A percentile compares a stretch with the other conserved stretches of the same genome.
Conservation (phyloP, 768 basidiomycete genomes). For the Myochromella boudieri region DNA sequence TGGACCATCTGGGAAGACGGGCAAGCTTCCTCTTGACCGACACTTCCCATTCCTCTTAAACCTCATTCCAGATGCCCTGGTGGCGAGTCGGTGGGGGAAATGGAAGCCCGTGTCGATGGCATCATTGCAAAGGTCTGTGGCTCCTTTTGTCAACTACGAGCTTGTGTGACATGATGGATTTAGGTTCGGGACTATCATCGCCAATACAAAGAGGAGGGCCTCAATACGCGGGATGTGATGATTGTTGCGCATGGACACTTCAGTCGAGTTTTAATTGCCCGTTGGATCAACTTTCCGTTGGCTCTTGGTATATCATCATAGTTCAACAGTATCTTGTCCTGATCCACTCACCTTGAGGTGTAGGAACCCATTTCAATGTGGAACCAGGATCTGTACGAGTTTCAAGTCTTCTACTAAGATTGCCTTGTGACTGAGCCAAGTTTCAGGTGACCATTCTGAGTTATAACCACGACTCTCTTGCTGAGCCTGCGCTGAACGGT, state of each 20-base stretch:
- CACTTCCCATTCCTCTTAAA: slow-evolving; percentile 6
- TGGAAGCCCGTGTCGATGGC: slow-evolving; percentile 75
- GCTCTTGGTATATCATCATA: slow-evolving; percentile 38
- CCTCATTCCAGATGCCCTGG: slow-evolving; percentile 66
- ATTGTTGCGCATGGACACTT: slow-evolving; percentile 92
- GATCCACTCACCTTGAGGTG: too few species aligned
- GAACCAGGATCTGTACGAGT: slow-evolving; percentile 74
- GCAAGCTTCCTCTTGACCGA: slow-evolving; percentile 32
- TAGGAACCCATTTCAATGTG: slow-evolving; percentile 80
- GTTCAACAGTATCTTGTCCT: too few species aligned
- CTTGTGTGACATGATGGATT: background rate
- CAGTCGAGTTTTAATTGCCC: slow-evolving; percentile 72
- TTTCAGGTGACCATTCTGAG: slow-evolving; percentile 72
- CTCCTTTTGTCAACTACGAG: background rate
- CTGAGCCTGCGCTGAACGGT: slow-evolving; percentile 75
- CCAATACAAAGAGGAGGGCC: slow-evolving; percentile 65
- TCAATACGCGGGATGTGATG: slow-evolving; percentile 73
- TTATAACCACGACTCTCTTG: slow-evolving; percentile 80
- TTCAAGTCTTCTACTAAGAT: background rate
- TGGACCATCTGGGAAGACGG: slow-evolving; percentile 92
- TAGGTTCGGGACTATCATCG: slow-evolving; percentile 76
- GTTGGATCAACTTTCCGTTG: slow-evolving; percentile 77
- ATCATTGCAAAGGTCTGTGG: slow-evolving; percentile 66
- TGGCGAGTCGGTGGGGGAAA: slow-evolving; percentile 81
- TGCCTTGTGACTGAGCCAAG: background rate